phyloP scores from a whole-genome alignment of 371 early-diverging fungal genomes.

The Saksenaea oblongispora region DNA sequence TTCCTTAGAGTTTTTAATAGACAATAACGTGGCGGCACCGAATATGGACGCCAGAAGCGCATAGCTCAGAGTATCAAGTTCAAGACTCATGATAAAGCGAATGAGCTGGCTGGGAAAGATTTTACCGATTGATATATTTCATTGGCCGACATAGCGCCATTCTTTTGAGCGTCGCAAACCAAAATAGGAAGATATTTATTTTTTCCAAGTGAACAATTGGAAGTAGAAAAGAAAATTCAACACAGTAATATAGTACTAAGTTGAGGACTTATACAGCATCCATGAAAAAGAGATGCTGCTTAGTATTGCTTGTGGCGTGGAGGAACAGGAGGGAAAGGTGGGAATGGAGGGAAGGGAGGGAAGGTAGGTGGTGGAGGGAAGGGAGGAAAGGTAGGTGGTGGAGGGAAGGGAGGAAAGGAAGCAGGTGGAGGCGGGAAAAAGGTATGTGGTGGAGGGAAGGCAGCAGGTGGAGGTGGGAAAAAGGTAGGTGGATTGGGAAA shows the following conservation, averaged over 20 bases:
- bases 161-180: no score
- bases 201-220: no score
- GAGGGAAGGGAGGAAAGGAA: not conserved
- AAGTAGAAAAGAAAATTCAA: not conserved
- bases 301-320: not conserved
- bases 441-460: not conserved
- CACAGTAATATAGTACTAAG: not conserved
- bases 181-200: no score
- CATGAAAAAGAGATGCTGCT: not conserved
- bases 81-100: conserved; percentile 31
- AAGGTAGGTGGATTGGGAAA: no score
- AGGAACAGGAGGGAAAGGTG: not conserved
- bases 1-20: conserved; percentile 55
- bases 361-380: not conserved
- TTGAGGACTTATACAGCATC: not conserved
- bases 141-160: no score
- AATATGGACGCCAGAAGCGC: conserved; percentile 42
- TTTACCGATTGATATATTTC: no score
- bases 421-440: not conserved
- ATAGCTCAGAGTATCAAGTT: conserved; percentile 48
- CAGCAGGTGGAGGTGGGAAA: not conserved
- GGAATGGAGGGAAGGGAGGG: not conserved
- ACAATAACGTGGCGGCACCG: conserved; percentile 44
- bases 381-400: not conserved
- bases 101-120: not conserved